Evolutionary conservation across 495 filamentous ascomycete species (phyloP).

Genomic region (Trichoderma asperelloides): DNA sequence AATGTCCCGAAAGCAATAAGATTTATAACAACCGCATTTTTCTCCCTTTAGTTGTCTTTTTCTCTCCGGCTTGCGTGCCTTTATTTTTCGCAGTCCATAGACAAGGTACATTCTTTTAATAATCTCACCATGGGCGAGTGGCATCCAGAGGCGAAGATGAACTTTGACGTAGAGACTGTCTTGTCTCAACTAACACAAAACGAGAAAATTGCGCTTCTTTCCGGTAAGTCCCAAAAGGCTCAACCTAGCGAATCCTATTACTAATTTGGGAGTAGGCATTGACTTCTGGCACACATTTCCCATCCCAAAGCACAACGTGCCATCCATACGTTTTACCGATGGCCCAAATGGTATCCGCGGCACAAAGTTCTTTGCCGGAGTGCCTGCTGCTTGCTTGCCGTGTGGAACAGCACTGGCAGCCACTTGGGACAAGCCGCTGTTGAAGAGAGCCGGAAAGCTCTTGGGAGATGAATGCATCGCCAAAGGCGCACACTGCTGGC

Average conservation of each 20-base stretch:
- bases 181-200: not conserved
- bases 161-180: not conserved
- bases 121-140: not conserved
- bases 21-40: too few species aligned
- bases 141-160: not conserved
- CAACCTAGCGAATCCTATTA: not conserved
- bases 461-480: slow-evolving; percentile 65
- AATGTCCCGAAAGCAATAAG: too few species aligned
- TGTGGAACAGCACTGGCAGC: slow-evolving; percentile 70
- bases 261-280: not conserved
- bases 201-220: not conserved
- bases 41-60: too few species aligned
- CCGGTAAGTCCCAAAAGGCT: not conserved
- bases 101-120: not conserved
- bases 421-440: slow-evolving; percentile 66
- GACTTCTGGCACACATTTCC: slow-evolving; percentile 74
- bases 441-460: slow-evolving; percentile 58
- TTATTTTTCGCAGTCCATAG: not conserved
- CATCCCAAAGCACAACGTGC: slow-evolving; percentile 59
- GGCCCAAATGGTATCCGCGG: slow-evolving; percentile 74
- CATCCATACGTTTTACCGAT: slow-evolving; percentile 64
- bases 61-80: too few species aligned
- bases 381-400: slow-evolving; percentile 61
- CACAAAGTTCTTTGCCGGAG: slow-evolving; percentile 54
- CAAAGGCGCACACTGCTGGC: slow-evolving; percentile 62